phyloP scores from a whole-genome alignment of 768 basidiomycete species.

The Podaxis sp. region DNA sequence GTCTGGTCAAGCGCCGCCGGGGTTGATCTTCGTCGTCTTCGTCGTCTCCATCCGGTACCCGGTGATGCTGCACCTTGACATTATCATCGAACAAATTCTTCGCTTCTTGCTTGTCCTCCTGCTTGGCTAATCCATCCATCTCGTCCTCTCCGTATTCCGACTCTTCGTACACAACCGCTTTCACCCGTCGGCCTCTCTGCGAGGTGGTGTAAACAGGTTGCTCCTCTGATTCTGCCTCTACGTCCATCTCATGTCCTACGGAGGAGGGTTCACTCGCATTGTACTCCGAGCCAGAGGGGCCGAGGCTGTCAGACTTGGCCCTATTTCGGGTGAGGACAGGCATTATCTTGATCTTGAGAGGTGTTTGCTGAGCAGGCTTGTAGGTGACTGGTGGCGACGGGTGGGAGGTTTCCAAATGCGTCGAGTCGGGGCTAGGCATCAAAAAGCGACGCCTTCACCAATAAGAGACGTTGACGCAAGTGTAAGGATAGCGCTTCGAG shows the following conservation, averaged over 20 bases:
- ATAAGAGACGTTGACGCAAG: conserved; percentile 5
- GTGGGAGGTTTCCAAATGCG: conserved; percentile 19
- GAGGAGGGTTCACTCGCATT: conserved; percentile 43
- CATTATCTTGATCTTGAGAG: conserved; percentile 23
- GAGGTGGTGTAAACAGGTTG: too few species aligned
- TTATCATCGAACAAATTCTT: conserved; percentile 25
- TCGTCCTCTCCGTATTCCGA: too few species aligned
- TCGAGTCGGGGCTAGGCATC: conserved; percentile 21
- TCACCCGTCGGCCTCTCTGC: conserved; percentile 35
- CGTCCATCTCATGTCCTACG: conserved; percentile 21
- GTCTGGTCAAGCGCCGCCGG: neutral
- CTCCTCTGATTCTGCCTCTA: conserved; percentile 24
- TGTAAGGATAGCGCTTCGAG: conserved; percentile 3
- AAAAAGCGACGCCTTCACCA: conserved; percentile 14
- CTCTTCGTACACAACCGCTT: neutral
- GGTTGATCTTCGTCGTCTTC: conserved; percentile 17
- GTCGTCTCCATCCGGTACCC: conserved; percentile 18
- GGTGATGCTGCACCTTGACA: conserved; percentile 18
- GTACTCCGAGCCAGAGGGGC: conserved; percentile 46
- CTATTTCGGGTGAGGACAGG: conserved; percentile 32
- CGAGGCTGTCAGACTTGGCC: conserved; percentile 26
- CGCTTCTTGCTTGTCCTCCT: conserved; percentile 7
- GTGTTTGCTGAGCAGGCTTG: conserved; percentile 22
- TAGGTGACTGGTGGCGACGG: neutral
- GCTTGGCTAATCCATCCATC: conserved; percentile 9